Evolutionary conservation across 148 eudicot genomes (phyloP).

Genomic region (Chenopodium album): DNA sequence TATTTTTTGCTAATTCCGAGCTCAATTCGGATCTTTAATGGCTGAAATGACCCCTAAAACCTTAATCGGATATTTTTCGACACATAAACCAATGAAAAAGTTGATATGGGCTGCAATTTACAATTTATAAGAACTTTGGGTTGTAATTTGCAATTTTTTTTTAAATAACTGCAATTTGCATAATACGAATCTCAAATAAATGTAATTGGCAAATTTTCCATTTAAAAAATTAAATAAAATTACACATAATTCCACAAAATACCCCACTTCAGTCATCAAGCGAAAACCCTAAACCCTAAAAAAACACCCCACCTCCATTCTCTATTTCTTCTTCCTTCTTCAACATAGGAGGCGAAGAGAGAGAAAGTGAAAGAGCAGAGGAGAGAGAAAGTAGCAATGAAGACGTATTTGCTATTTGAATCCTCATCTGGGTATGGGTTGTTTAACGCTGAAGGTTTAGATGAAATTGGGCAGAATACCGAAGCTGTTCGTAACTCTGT

Average conservation of each 20-base stretch:
- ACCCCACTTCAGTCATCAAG: not conserved
- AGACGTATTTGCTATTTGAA: constrained; percentile 59
- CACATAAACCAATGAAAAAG: too few relatives aligned
- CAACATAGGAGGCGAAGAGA: constrained; percentile 11
- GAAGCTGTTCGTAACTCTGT: constrained; percentile 82
- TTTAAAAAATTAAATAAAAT: too few relatives aligned
- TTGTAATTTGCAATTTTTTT: too few relatives aligned
- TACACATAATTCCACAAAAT: not conserved
- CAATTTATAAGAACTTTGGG: too few relatives aligned
- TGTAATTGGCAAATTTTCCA: too few relatives aligned
- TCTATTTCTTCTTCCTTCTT: not conserved
- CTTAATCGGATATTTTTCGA: too few relatives aligned
- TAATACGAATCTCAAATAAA: too few relatives aligned
- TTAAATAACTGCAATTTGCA: too few relatives aligned
- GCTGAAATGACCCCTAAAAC: too few relatives aligned
- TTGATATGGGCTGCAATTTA: too few relatives aligned
- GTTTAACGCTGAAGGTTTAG: constrained; percentile 69
- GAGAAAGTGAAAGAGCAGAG: not conserved
- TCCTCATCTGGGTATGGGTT: constrained; percentile 71
- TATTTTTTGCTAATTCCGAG: too few relatives aligned
- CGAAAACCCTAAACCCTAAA: constrained; percentile 25
- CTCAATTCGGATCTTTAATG: too few relatives aligned
- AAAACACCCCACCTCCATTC: not conserved
- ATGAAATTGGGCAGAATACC: constrained; percentile 83
- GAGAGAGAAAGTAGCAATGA: constrained; percentile 36